Base-by-base conservation (phyloP, 2,329 filamentous ascomycete species). In the Cordyceps cateniannulata region DNA sequence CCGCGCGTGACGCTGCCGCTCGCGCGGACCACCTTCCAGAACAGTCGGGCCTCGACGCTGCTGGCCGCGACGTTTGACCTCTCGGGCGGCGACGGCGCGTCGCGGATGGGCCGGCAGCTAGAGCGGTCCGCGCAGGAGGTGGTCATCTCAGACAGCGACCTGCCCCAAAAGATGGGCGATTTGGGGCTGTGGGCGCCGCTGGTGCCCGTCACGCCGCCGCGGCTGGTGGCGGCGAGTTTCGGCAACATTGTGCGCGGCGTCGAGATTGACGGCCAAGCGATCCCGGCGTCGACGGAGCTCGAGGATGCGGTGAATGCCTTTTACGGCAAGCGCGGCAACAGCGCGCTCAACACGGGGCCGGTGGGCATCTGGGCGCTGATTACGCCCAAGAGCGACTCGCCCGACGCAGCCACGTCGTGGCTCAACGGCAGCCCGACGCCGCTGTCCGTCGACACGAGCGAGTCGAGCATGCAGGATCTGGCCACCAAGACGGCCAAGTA, bases 201-300 rank as follows among this genome's bases (percentile, higher is more conserved):
- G 3, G 71, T 86, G 12, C 84, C 88, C 1, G 71, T 93, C 40
- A 90, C 88, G 0, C 70, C 75, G 6, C 80, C 87, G 18, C 82
- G 88, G 20, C 76, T 74, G 51, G 85, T 95, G 40, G 75, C 80
- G 1, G 81, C 83, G 42, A 85, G 85, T 40, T 84, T 93, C 67
- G 91, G 91, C 3, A 96, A 96, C 72, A 93, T 96, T 60, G 77
- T 95, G 24, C 84, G 87, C 35, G 81, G 83, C 47, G 70, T 93
- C 10, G 76, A 83, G 18, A 74, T 81, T 20, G 69, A 77, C 24
- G 78, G 76, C 5, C 70, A 74, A 35, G 67, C 73, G 1, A 75
- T 80, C 0, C 85, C 88, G 14, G 89, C 90, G 3, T 92, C 89
- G 1, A 79, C 81, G 29, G 90, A 93, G 69, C 77, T 93, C 1